phyloP scores from a whole-genome alignment of 257 asterid species.

The Penstemon newberryi region DNA sequence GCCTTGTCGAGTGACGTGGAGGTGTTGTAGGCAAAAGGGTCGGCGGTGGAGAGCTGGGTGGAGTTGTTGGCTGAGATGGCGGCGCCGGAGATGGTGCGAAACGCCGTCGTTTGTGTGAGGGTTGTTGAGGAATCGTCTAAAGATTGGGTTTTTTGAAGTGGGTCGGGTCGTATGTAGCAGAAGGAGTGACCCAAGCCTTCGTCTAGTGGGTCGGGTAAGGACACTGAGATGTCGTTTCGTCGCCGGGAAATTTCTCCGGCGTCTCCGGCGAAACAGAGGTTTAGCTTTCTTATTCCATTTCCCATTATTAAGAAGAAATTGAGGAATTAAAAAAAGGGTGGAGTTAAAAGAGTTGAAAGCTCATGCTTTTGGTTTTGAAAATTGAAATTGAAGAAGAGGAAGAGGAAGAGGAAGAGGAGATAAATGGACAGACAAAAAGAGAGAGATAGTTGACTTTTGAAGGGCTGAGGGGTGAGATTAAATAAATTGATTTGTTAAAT shows the following conservation, averaged over 20 bases:
- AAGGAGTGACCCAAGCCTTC: constrained; percentile 96
- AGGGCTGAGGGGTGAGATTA: constrained; percentile 27
- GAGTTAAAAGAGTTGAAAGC: constrained; percentile 26
- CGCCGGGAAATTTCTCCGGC: constrained; percentile 82
- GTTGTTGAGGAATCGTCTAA: constrained; percentile 43
- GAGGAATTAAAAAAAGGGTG: no score
- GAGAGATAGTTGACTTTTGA: constrained; percentile 64
- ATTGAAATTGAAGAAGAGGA: constrained; percentile 20
- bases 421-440: constrained; percentile 28
- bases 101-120: constrained; percentile 49
- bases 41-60: constrained; percentile 68
- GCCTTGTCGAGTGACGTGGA: constrained; percentile 62
- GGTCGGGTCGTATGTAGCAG: constrained; percentile 81
- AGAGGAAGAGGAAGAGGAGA: constrained; percentile 21
- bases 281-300: constrained; percentile 60
- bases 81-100: constrained; percentile 89
- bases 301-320: constrained; percentile 53
- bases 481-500: constrained; percentile 16
- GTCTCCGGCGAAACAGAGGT: constrained; percentile 73
- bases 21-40: constrained; percentile 45
- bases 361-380: constrained; percentile 26
- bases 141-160: constrained; percentile 42
- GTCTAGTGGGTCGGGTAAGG: constrained; percentile 57
- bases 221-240: constrained; percentile 47
- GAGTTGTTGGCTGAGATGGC: constrained; percentile 89